These are phyloP conservation scores for Meyerozyma guilliermondii DNA, from an alignment of 1,139 yeast species.

Conservation along the genomic window DNA sequence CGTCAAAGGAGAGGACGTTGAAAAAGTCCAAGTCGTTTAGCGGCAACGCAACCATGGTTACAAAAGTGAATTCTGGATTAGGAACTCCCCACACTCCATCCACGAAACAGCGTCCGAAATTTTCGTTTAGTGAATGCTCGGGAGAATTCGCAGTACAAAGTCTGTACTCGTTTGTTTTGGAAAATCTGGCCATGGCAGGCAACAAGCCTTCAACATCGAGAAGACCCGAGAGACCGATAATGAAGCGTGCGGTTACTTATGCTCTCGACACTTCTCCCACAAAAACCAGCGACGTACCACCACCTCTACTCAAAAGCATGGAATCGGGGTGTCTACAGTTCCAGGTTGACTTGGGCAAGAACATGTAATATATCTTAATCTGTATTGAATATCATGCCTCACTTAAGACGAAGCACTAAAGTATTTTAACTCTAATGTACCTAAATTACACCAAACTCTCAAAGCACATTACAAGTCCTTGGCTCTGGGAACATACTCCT, in stretches of 20 bases:
- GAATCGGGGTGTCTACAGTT: constrained; percentile 35
- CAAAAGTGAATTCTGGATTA: background rate
- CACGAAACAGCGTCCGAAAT: constrained; percentile 8
- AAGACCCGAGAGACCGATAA: background rate
- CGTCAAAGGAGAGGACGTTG: constrained; percentile 5
- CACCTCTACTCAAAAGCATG: constrained; percentile 24
- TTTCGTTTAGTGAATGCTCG: constrained; percentile 26
- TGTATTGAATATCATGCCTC: background rate
- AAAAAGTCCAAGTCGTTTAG: constrained; percentile 13
- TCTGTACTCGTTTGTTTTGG: constrained; percentile 14
- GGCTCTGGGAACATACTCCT: constrained; percentile 41
- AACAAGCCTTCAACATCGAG: background rate
- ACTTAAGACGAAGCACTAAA: no score
- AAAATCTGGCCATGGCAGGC: constrained; percentile 6
- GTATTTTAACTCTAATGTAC: no score
- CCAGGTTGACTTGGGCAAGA: constrained; percentile 21
- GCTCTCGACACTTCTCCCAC: background rate
- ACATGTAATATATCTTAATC: background rate
- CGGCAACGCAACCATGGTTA: constrained; percentile 4
- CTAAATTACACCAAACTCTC: no score
- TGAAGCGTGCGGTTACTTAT: background rate
- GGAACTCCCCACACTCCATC: constrained; percentile 1
- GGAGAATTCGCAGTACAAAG: constrained; percentile 18
- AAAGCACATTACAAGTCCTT: constrained; percentile 32
- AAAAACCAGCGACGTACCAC: constrained; percentile 1